Base-by-base conservation (phyloP, 2,329 filamentous ascomycete genomes). In the Fusarium chaquense region DNA sequence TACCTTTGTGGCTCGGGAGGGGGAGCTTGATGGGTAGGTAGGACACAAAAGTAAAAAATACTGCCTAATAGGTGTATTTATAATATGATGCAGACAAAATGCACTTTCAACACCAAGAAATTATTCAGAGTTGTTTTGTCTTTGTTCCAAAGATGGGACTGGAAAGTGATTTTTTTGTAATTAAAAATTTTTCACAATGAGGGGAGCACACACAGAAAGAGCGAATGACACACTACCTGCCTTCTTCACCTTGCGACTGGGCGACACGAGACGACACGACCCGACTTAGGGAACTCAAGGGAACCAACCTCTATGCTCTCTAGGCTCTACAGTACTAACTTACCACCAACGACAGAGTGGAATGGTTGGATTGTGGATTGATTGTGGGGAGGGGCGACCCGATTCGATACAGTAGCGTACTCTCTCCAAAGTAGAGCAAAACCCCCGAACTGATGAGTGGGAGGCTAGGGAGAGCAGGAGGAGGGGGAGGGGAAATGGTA, bases 111-210 rank as follows among this genome's bases (percentile, higher is more conserved):
- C 62, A 56, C 60, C 62, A 56, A 52, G 36, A 54, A 20, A 70
- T 58, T 60, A 50, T 62, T 68, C 46, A 47, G 60, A 52, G 51
- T 46, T 54, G 63, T 68, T 70, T 55, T 35, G 50, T 67, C 67
- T 59, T 71, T 65, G 59, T 65, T 63, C 46, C 51, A 61, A 67
- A 55, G 40, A 51, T 43, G 55, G 58, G 52, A 69, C 65, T 64
- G 52, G 68, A 62, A 67, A 51, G 20, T 64, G 62, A 49, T 65
- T 65, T 65, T 67, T 56, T 68, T 61, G 36, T 36, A 46, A 62
- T 70, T 61, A 71, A 75, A 74, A 75, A 54, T 1, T 71, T 74
- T 75, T 69, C 70, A 62, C 73, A 75, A 71, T 71, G 73, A 74
- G 73, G 73, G 72, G 70, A 73, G 67, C 52, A 15, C 56, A 54